phyloP scores from a whole-genome alignment of 345 rosid species.

The Acer saccharum region DNA sequence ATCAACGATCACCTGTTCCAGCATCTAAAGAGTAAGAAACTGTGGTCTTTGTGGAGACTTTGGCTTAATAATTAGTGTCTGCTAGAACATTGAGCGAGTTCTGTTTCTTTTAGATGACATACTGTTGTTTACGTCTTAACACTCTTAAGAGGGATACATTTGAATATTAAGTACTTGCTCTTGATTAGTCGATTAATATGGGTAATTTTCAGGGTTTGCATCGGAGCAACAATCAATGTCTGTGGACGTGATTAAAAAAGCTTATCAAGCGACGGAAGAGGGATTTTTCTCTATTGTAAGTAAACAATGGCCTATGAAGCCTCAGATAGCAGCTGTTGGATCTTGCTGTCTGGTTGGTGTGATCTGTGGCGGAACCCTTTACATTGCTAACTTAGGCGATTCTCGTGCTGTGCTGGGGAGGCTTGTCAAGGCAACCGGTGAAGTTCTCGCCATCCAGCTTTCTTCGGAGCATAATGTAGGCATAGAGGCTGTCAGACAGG shows the following conservation, averaged over 20 bases:
- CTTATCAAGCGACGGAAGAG: slow-evolving; percentile 94
- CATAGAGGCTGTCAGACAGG: slow-evolving; percentile 89
- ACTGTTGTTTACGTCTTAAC: slow-evolving; percentile 3
- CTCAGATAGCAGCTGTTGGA: slow-evolving; percentile 97
- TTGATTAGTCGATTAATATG: neutral
- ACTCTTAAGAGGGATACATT: neutral
- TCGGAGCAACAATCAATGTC: slow-evolving; percentile 86
- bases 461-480: slow-evolving; percentile 87
- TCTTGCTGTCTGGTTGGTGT: slow-evolving; percentile 93
- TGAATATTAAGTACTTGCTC: neutral
- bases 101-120: neutral
- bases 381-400: slow-evolving; percentile 90
- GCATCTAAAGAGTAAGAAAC: slow-evolving; percentile 80
- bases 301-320: slow-evolving; percentile 89
- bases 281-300: slow-evolving; percentile 86
- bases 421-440: slow-evolving; percentile 79
- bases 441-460: slow-evolving; percentile 82
- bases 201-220: slow-evolving; percentile 55
- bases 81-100: neutral
- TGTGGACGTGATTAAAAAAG: slow-evolving; percentile 75
- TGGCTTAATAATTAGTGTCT: neutral
- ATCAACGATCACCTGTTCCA: slow-evolving; percentile 86
- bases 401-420: slow-evolving; percentile 96
- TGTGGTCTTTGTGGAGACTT: neutral
- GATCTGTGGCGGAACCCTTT: slow-evolving; percentile 72